Conservation (phyloP, 371 early-diverging fungal species). For the Mycotypha africana region DNA sequence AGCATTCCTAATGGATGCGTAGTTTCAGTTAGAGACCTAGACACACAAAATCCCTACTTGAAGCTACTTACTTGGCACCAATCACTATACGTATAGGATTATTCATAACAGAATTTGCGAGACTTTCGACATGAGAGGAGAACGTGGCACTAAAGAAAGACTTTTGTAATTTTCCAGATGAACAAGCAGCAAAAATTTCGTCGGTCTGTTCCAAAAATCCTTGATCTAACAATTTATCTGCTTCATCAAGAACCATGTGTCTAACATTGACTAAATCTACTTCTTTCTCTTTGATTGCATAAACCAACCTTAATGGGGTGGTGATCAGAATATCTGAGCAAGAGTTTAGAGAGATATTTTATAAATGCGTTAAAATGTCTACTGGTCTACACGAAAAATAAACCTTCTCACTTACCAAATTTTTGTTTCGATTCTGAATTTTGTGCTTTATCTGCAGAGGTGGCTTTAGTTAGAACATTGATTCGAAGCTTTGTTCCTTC, state of each 20-base stretch:
- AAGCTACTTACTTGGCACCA: slow-evolving; percentile 68
- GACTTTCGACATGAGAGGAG: slow-evolving; percentile 83
- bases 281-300: slow-evolving; percentile 76
- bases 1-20: slow-evolving; percentile 65
- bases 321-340: slow-evolving; percentile 78
- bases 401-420: slow-evolving; percentile 48
- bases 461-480: slow-evolving; percentile 75
- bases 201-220: slow-evolving; percentile 91
- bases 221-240: slow-evolving; percentile 86
- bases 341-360: too few species aligned
- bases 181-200: slow-evolving; percentile 86
- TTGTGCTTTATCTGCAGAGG: slow-evolving; percentile 59
- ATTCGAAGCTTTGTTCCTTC: slow-evolving; percentile 70
- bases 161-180: slow-evolving; percentile 67
- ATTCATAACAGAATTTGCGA: slow-evolving; percentile 87
- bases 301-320: slow-evolving; percentile 88
- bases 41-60: too few species aligned
- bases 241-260: slow-evolving; percentile 88
- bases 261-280: slow-evolving; percentile 72
- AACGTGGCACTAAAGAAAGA: slow-evolving; percentile 95
- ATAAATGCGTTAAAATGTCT: too few species aligned
- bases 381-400: too few species aligned
- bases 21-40: too few species aligned
- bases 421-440: slow-evolving; percentile 64
- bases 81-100: slow-evolving; percentile 87